Percentiles rank a stretch among this genome's conserved stretches.
These are phyloP conservation scores for Diddensiella transvaalensis DNA, from an alignment of 805 yeast genomes.

Conservation along the genomic window DNA sequence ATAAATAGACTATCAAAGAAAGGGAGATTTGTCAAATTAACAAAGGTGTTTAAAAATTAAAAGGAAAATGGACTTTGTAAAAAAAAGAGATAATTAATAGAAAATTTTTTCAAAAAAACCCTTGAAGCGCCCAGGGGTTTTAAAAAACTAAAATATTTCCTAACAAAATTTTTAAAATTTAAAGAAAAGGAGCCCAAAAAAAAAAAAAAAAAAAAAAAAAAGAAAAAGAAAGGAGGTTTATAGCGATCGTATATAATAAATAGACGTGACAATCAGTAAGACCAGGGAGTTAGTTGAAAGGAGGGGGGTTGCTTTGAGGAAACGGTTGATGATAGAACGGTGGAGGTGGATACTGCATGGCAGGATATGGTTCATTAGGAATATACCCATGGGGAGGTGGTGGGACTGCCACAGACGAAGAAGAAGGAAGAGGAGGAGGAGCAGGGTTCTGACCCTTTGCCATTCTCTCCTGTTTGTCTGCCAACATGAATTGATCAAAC, in stretches of 20 bases:
- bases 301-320: not conserved
- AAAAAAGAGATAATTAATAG: no score
- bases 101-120: no score
- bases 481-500: slow-evolving; percentile 25
- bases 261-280: not conserved
- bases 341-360: no score
- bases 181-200: no score
- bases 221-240: not conserved
- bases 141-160: no score
- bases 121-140: no score
- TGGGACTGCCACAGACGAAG: not conserved
- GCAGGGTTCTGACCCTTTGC: slow-evolving; percentile 7
- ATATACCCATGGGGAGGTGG: slow-evolving; percentile 3
- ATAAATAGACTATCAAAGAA: not conserved
- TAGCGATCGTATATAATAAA: not conserved
- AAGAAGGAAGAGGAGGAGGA: not conserved
- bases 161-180: no score
- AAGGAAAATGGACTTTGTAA: no score
- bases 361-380: no score
- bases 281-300: not conserved
- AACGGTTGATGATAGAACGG: no score
- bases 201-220: slow-evolving; percentile 4
- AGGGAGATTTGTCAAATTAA: no score
- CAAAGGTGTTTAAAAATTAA: no score
- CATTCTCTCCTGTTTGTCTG: slow-evolving; percentile 21